Base-by-base conservation (phyloP, 2,329 filamentous ascomycete genomes). In the Chaetomium sp. region DNA sequence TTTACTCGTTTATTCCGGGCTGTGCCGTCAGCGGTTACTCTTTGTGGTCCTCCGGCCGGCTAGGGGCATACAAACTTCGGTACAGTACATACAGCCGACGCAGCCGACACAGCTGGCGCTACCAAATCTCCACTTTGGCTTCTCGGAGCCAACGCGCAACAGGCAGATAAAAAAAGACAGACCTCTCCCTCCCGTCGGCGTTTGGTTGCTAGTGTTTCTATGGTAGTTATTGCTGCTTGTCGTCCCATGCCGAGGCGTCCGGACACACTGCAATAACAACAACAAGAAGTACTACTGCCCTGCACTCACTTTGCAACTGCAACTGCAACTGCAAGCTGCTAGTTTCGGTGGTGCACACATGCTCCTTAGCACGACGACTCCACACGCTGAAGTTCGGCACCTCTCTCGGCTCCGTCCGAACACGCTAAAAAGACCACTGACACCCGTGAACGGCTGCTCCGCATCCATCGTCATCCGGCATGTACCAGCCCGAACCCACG, bases 401-500 rank as follows among this genome's bases (percentile, higher is more conserved):
- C 51, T 51, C n/a, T n/a, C 12, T 38, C 57, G 50, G 56, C 57
- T 19, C 62, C 27, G 55, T 27, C 42, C 59, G 35, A 38, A 50
- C 63, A 50, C 60, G 56, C 56, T 57, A 31, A 56, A 19, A 29
- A 38, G 62, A 60, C 54, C 38, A 50, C n/a, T 19, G 33, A 27
- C 53, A 16, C 16, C 38, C 38, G 38, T 42, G 38, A 16, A 42
- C 19, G 45, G 45, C 8, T 23, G n/a, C 35, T 47, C 56, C 29
- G 54, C 54, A 54, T 35, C 53, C 13, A 47, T 12, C 47, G 12
- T 23, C 19, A 12, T 53, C 70, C 72, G 80, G 77, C 75, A 86
- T 85, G 83, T 86, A 83, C 77, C 80, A 84, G 75, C 80, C 83
- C 72, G 81, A 84, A 70, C 77, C 81, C 62, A 81, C 81, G 61